These are phyloP conservation scores for Marasmius fiardii DNA, from an alignment of 1,284 basidiomycete species.

Conservation along the genomic window DNA sequence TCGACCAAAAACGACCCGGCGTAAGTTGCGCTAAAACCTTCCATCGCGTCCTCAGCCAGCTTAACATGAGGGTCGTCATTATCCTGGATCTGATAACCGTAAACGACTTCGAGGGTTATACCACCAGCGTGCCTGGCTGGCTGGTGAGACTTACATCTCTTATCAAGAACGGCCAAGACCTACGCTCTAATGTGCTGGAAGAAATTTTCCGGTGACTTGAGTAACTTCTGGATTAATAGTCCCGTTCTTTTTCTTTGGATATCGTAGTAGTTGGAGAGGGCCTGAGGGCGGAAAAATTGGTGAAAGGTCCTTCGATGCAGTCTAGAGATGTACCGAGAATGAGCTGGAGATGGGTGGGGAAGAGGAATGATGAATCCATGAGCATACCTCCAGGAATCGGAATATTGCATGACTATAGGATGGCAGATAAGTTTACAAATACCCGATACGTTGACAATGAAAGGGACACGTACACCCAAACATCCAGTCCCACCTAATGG, in stretches of 20 bases:
- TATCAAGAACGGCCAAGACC: background rate
- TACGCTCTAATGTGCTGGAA: slow-evolving; percentile 22
- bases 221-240: slow-evolving; percentile 16
- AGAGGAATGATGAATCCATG: background rate
- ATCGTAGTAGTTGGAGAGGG: slow-evolving; percentile 12
- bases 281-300: slow-evolving; percentile 16
- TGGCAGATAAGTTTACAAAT: too few species aligned
- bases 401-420: slow-evolving; percentile 21
- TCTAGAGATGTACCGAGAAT: background rate
- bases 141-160: background rate
- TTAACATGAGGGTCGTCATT: slow-evolving; percentile 26
- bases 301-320: slow-evolving; percentile 20
- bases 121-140: slow-evolving; percentile 19
- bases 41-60: slow-evolving; percentile 18
- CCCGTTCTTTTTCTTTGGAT: slow-evolving; percentile 15
- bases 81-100: slow-evolving; percentile 25
- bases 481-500: background rate
- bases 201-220: slow-evolving; percentile 22
- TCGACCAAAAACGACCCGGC: slow-evolving; percentile 26
- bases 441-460: too few species aligned
- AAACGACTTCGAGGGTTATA: slow-evolving; percentile 24
- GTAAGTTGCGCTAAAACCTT: background rate
- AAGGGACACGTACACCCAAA: too few species aligned
- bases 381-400: slow-evolving; percentile 25
- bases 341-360: background rate